Evolutionary conservation across 371 early-diverging fungal species (phyloP).

Genomic region (Mycotypha africana): DNA sequence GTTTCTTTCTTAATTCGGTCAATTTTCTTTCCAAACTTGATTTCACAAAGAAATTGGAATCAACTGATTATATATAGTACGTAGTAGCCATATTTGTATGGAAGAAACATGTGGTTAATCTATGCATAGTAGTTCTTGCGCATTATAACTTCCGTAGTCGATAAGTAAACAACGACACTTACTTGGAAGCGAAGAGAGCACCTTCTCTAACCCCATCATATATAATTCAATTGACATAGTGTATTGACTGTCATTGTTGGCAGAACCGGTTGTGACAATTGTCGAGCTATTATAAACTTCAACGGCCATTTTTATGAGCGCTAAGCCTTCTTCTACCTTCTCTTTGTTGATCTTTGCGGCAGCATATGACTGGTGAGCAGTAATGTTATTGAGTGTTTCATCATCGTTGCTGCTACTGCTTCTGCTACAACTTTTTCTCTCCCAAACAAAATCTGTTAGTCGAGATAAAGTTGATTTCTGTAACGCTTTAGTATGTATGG

Average conservation of each 20-base stretch:
- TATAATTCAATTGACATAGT: conserved; percentile 47
- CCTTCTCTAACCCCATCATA: conserved; percentile 45
- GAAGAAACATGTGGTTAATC: neutral
- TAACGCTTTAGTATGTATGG: no score
- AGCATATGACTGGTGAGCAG: no score
- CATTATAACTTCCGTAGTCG: neutral
- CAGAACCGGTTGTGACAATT: no score
- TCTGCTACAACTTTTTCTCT: conserved; percentile 11
- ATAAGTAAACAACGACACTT: conserved; percentile 8
- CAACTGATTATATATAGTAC: conserved; percentile 20
- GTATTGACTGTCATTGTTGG: conserved; percentile 20
- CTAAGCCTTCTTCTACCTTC: conserved; percentile 43
- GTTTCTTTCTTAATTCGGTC: conserved; percentile 17
- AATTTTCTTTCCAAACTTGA: conserved; percentile 37
- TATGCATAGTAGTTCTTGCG: neutral
- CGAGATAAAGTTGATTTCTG: conserved; percentile 15
- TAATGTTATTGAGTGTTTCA: neutral
- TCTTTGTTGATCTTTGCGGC: conserved; percentile 29
- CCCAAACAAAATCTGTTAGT: conserved; percentile 28
- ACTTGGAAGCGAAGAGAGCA: conserved; percentile 49
- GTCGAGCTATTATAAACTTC: conserved; percentile 46
- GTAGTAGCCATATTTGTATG: no score
- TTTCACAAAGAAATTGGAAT: conserved; percentile 40
- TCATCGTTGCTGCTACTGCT: neutral
- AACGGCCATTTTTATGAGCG: conserved; percentile 43